Evolutionary conservation across 495 filamentous ascomycete species (phyloP).

Genomic region (Penicillium steckii): DNA sequence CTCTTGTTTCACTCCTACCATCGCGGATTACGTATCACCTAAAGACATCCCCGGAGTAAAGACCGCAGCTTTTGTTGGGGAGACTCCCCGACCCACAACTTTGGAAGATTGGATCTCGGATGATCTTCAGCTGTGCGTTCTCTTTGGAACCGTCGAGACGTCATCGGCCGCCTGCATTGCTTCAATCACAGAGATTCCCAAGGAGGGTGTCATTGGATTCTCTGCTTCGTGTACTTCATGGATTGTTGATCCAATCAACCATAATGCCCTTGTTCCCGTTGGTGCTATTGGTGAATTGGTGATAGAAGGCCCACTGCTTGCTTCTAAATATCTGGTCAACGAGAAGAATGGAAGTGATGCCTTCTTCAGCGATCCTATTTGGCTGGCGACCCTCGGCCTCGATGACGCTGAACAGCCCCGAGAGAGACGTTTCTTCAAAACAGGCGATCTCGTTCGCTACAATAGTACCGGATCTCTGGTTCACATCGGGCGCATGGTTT

Average conservation of each 20-base stretch:
- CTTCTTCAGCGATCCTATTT: slow-evolving; percentile 53
- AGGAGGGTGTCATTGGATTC: slow-evolving; percentile 24
- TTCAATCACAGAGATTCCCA: background rate
- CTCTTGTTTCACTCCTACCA: slow-evolving; percentile 41
- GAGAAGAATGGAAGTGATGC: slow-evolving; percentile 29
- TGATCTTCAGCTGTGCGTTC: slow-evolving; percentile 23
- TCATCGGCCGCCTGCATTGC: slow-evolving; percentile 30
- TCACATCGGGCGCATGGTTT: slow-evolving; percentile 46
- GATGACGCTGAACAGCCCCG: background rate
- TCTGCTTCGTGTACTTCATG: slow-evolving; percentile 37
- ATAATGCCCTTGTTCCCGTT: slow-evolving; percentile 52
- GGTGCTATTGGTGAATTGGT: slow-evolving; percentile 60
- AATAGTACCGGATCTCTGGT: slow-evolving; percentile 48
- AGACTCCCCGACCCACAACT: background rate
- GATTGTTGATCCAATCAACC: slow-evolving; percentile 56
- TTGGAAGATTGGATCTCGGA: slow-evolving; percentile 28
- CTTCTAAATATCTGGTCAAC: slow-evolving; percentile 46
- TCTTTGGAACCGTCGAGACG: slow-evolving; percentile 40
- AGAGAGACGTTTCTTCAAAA: slow-evolving; percentile 34
- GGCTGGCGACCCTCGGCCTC: slow-evolving; percentile 23
- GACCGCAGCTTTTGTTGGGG: slow-evolving; percentile 41
- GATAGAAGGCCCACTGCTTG: slow-evolving; percentile 59
- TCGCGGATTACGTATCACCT: slow-evolving; percentile 48
- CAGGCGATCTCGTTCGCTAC: slow-evolving; percentile 55
- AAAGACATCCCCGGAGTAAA: slow-evolving; percentile 36